Percentiles rank a stretch among this genome's conserved stretches.
phyloP scores from a whole-genome alignment of 2,329 filamentous ascomycete genomes.

The Verticillium albo-atrum region DNA sequence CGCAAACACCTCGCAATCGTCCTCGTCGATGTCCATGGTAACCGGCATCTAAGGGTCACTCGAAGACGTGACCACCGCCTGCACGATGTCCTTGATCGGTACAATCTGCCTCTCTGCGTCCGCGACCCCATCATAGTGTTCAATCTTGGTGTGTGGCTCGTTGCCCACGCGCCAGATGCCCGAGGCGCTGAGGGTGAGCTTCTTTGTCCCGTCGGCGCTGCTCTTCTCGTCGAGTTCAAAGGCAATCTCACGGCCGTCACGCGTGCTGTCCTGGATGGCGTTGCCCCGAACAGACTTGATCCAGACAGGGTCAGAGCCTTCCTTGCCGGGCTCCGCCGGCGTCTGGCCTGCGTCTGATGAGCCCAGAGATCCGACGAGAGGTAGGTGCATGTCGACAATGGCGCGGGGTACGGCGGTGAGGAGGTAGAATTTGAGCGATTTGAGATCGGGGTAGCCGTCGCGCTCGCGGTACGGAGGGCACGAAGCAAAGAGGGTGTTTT shows the following conservation, averaged over 20 bases:
- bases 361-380: constrained; percentile 10
- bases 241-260: constrained; percentile 22
- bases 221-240: constrained; percentile 22
- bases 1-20: background rate
- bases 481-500: constrained; percentile 26
- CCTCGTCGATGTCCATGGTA: background rate
- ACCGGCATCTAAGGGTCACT: background rate
- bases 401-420: constrained; percentile 35
- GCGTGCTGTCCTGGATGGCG: constrained; percentile 21
- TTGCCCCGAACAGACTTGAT: constrained; percentile 25
- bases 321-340: background rate
- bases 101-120: background rate
- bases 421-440: constrained; percentile 42
- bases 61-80: constrained; percentile 6
- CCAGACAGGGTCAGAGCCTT: constrained; percentile 15
- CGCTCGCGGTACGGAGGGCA: constrained; percentile 38
- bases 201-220: constrained; percentile 2
- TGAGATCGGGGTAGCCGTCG: constrained; percentile 38
- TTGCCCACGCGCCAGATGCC: constrained; percentile 13
- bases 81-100: constrained; percentile 5
- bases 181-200: constrained; percentile 15
- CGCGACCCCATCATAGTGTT: constrained; percentile 14
- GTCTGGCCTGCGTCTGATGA: background rate
- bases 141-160: constrained; percentile 14
- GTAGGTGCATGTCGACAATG: constrained; percentile 30